These are phyloP conservation scores for Colletotrichum falcatum DNA, from an alignment of 2,329 filamentous ascomycete genomes.

Conservation along the genomic window DNA sequence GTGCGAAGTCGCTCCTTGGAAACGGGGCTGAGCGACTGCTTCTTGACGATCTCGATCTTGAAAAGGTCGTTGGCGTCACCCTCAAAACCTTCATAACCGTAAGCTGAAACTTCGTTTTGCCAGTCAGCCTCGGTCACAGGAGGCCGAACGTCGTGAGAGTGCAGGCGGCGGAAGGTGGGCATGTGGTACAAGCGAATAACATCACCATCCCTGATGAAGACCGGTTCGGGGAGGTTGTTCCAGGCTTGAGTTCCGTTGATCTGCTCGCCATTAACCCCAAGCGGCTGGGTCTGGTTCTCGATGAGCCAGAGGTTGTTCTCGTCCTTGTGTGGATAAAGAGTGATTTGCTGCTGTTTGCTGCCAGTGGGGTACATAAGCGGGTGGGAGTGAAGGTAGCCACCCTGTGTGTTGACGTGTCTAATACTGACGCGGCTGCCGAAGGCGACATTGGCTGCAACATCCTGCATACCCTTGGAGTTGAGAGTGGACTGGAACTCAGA, in stretches of 20 bases:
- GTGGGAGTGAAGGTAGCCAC: slow-evolving; percentile 97
- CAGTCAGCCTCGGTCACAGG: slow-evolving; percentile 89
- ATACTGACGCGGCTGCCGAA: slow-evolving; percentile 88
- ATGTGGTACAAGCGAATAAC: slow-evolving; percentile 86
- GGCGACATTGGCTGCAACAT: slow-evolving; percentile 91
- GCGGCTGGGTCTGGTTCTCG: slow-evolving; percentile 95
- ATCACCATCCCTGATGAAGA: slow-evolving; percentile 82
- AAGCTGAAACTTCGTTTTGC: slow-evolving; percentile 97
- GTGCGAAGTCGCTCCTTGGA: slow-evolving; percentile 90
- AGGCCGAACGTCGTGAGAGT: slow-evolving; percentile 94
- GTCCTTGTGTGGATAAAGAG: slow-evolving; percentile 98
- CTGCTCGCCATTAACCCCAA: slow-evolving; percentile 78
- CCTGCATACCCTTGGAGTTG: slow-evolving; percentile 96
- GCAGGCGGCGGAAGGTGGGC: slow-evolving; percentile 86
- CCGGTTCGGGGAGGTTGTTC: slow-evolving; percentile 76
- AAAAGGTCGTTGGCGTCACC: slow-evolving; percentile 98
- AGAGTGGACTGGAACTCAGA: slow-evolving; percentile 98
- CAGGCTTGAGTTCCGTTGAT: slow-evolving; percentile 87
- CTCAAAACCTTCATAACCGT: slow-evolving; percentile 96
- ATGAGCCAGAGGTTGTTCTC: slow-evolving; percentile 96
- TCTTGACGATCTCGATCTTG: slow-evolving; percentile 93
- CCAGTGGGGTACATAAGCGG: slow-evolving; percentile 97
- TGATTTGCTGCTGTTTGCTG: slow-evolving; percentile 99
- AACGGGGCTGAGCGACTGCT: slow-evolving; percentile 80
- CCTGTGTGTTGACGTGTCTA: slow-evolving; percentile 96